Base-by-base conservation (phyloP, 2,329 filamentous ascomycete genomes). In the Aspergillus uvarum region DNA sequence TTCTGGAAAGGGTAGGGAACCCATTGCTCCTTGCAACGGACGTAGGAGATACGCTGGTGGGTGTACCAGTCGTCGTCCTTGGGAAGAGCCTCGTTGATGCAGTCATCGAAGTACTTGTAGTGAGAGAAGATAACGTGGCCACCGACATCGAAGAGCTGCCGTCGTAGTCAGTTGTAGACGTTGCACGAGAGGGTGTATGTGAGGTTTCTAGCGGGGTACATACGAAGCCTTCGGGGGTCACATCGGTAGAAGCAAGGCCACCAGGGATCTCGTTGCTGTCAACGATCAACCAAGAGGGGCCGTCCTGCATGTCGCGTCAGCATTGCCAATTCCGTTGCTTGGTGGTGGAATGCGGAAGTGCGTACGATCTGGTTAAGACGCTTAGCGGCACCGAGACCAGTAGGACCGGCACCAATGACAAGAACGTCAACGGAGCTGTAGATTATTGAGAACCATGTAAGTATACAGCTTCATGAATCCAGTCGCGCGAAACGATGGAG, bases 21-120 rank as follows among this genome's bases (percentile, higher is more conserved):
- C 95, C 95, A 99, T 74, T 92, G 85, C 68, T 85, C 85, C 87
- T 96, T 94, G 89, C 92, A 97, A 76, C 95, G 93, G 70, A 99
- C 94, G 78, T 99, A 99, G 65, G 95, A 99, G 81, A 99, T 95
- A 76, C 95, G 93, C 85, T 99, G 90, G 83, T 99, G 95, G 67
- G 88, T 91, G 82, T 90, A 98, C 95, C 95, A 99, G 82, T 99
- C 95, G 61, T 91, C 89, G 61, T 92, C 87, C 74, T 92, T 92
- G 72, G 95, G 95, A 47, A 99, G 88, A 56, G 95, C 95, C 85
- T 99, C 95, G 78, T 98, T 87, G 76, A 99, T 89, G 83, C 91
- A 96, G 84, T 99, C 95, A 82, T 99, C 95, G 78, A 99, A 99
- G 87, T 99, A 99, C 83, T 97, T 97, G 89, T 99, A 99, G 87